Percentiles rank a stretch among this genome's conserved stretches.
Evolutionary conservation across 2,329 filamentous ascomycete species (phyloP).

Genomic region (Cytospora chrysosperma): DNA sequence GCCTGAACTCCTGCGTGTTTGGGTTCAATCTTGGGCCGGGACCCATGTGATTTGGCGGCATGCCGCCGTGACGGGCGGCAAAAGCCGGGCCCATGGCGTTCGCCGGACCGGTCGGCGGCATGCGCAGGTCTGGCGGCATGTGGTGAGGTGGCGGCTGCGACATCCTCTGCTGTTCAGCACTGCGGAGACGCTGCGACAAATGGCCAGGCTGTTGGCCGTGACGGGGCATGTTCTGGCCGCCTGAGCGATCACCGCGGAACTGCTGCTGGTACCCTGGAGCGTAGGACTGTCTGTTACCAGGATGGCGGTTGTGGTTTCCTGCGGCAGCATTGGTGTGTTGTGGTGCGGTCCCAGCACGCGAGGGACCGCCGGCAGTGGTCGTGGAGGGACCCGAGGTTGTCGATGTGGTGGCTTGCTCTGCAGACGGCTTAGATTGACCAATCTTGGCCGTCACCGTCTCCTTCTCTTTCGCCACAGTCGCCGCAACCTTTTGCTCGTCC

Average conservation of each 20-base stretch:
- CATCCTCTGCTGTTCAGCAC: slow-evolving; percentile 52
- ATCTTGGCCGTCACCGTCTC: slow-evolving; percentile 46
- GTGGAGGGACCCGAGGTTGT: slow-evolving; percentile 26
- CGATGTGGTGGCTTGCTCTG: slow-evolving; percentile 27
- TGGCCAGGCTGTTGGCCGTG: slow-evolving; percentile 44
- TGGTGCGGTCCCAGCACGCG: slow-evolving; percentile 33
- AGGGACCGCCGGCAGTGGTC: slow-evolving; percentile 29
- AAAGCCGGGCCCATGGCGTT: slow-evolving; percentile 53
- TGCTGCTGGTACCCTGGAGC: slow-evolving; percentile 45
- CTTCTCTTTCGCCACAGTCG: slow-evolving; percentile 54
- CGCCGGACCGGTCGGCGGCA: slow-evolving; percentile 72
- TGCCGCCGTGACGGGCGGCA: slow-evolving; percentile 52
- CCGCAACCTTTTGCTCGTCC: slow-evolving; percentile 31
- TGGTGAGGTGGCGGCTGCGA: slow-evolving; percentile 39
- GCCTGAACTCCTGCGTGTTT: slow-evolving; percentile 75
- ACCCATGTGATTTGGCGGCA: slow-evolving; percentile 49
- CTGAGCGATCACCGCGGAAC: slow-evolving; percentile 46
- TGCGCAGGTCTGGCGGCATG: slow-evolving; percentile 63
- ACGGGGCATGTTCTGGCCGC: slow-evolving; percentile 33
- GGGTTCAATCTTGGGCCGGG: slow-evolving; percentile 58
- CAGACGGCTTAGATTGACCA: slow-evolving; percentile 40
- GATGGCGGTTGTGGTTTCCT: slow-evolving; percentile 43
- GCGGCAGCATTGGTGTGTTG: slow-evolving; percentile 29
- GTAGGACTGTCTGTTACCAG: slow-evolving; percentile 48
- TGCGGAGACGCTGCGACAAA: slow-evolving; percentile 41